phyloP scores from a whole-genome alignment of 805 yeast genomes.

The Saccharomycopsis javanensis region DNA sequence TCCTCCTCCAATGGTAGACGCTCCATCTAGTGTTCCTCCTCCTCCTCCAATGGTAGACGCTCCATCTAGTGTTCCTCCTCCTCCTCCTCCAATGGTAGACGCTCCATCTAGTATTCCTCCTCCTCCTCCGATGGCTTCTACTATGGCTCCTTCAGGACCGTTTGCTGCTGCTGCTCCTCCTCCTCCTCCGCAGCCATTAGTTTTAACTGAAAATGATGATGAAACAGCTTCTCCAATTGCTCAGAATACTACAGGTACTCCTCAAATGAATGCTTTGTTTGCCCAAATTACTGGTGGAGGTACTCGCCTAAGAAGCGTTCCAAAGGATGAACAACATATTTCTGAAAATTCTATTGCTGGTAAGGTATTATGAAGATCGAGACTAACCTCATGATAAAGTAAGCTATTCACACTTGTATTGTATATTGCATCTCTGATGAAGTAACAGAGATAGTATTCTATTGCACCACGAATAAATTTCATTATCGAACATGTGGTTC shows the following conservation, averaged over 20 bases:
- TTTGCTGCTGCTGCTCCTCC: conserved; percentile 5
- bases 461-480: too few relatives aligned
- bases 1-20: conserved; percentile 7
- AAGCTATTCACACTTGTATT: too few relatives aligned
- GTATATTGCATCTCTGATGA: too few relatives aligned
- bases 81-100: background rate
- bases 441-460: too few relatives aligned
- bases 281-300: conserved; percentile 49
- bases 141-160: conserved; percentile 4
- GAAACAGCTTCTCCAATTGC: background rate
- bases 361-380: conserved; percentile 29
- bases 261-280: conserved; percentile 39
- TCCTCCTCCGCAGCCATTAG: conserved; percentile 22
- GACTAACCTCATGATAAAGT: too few relatives aligned
- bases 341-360: conserved; percentile 42
- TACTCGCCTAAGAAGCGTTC: conserved; percentile 39
- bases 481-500: too few relatives aligned
- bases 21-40: too few relatives aligned
- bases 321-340: conserved; percentile 37
- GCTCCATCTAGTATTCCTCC: conserved; percentile 11
- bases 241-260: conserved; percentile 27
- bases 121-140: conserved; percentile 11
- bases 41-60: conserved; percentile 4
- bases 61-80: background rate
- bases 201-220: conserved; percentile 22